Evolutionary conservation across 2,329 filamentous ascomycete species (phyloP), one percentile per base, ranked within the genome.

Genomic region (Aspergillus japonicus): DNA sequence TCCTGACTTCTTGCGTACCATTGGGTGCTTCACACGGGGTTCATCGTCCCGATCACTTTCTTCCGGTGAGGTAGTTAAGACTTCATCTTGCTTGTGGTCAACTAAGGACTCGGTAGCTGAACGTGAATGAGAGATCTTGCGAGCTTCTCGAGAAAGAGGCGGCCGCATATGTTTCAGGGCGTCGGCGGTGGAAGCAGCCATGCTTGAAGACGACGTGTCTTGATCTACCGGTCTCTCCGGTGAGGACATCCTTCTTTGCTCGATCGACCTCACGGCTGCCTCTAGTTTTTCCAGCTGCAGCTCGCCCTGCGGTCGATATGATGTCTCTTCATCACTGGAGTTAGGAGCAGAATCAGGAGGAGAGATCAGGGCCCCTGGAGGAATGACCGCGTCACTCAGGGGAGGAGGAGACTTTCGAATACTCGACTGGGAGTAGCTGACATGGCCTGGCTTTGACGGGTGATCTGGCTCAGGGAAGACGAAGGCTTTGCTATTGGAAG

Each of bases 1-100:
- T 35, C 95, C 95, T 44, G 95, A 98, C 83, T 99, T 99, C 81
- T 99, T 99, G 69, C 95, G 88, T 11, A 99, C 88, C 87, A 98
- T 96, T 56, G 88, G 87, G n/a, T 93, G 92, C 78, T 95, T 96
- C 68, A 80, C 82, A 61, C 85, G 82, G 66, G 81, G 82, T 50
- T 83, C 83, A 33, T 89, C 87, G 62, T 90, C 87, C 52, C 88
- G 86, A 0, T 75, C 76, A 57, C 77, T 77, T 19, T 79, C 77
- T 39, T 73, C 73, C 7, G 67, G 82, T 64, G 68, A 80, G 71
- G 71, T 81, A 69, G 67, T 81, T 68, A 71, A 58, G 50, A 71
- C 62, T 70, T 76, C 66, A 70, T 77, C 58, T 71, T 79, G 60
- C 74, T 80, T 68, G 72, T 81, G 68, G n/a, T 69, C 59, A 52